Conservation (phyloP, 371 early-diverging fungal species). For the Lichtheimia ramosa region DNA sequence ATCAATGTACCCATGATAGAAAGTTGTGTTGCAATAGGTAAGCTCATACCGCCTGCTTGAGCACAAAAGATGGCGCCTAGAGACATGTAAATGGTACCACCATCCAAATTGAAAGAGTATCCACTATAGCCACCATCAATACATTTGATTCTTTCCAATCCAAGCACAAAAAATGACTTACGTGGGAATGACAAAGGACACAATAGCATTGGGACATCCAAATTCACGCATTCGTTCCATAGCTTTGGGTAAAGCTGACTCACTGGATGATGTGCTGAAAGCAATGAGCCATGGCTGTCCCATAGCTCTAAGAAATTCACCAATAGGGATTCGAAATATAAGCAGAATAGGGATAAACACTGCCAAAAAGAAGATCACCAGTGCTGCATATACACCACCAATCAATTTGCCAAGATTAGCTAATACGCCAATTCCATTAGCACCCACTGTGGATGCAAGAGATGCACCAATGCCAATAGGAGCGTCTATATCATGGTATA, state of each 20-base stretch:
- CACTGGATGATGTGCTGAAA: conserved; percentile 84
- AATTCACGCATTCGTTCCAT: conserved; percentile 74
- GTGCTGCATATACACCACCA: conserved; percentile 66
- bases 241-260: conserved; percentile 77
- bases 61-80: conserved; percentile 67
- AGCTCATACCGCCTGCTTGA: conserved; percentile 62
- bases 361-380: conserved; percentile 59
- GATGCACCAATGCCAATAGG: conserved; percentile 76
- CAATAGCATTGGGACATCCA: conserved; percentile 73
- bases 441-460: conserved; percentile 67
- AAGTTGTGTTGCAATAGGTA: conserved; percentile 65
- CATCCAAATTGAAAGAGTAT: conserved; percentile 85
- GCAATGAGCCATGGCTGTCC: conserved; percentile 74
- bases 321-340: conserved; percentile 54
- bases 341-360: conserved; percentile 67
- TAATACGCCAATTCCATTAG: conserved; percentile 67
- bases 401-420: conserved; percentile 72
- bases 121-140: conserved; percentile 15
- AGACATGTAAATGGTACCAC: conserved; percentile 75
- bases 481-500: conserved; percentile 39
- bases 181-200: conserved; percentile 73
- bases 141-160: too few species aligned
- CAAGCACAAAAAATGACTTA: conserved; percentile 7
- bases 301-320: conserved; percentile 56
- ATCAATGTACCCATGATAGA: conserved; percentile 74